Conservation (phyloP, 257 asterid species). For the Solanum corneliomulleri region DNA sequence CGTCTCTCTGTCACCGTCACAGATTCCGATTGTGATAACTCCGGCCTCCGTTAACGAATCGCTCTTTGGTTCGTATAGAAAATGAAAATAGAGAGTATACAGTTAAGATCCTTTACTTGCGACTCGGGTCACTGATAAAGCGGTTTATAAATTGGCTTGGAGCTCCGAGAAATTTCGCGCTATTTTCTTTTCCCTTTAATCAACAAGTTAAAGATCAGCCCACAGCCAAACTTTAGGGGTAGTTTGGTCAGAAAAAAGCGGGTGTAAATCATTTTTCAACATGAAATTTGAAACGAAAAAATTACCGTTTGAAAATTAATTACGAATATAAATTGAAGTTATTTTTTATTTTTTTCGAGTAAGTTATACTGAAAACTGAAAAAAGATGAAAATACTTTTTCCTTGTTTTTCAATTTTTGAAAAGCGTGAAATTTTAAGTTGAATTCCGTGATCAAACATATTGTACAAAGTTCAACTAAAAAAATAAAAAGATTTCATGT, state of each 20-base stretch:
- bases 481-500: no score
- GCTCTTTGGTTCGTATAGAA: neutral
- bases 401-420: no score
- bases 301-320: no score
- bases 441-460: no score
- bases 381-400: no score
- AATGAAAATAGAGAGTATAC: neutral
- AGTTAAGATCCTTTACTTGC: neutral
- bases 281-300: neutral
- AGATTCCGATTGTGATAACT: neutral
- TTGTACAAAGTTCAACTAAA: no score
- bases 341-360: no score
- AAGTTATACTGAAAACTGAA: no score
- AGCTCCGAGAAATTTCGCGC: neutral
- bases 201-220: neutral
- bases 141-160: neutral
- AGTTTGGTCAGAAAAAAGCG: neutral
- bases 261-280: no score
- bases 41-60: neutral
- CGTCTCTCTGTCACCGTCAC: neutral
- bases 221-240: neutral
- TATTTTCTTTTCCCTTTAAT: neutral
- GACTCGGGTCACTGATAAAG: neutral
- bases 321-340: neutral
- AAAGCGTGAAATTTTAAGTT: no score